Percentiles rank a stretch among this genome's conserved stretches.
phyloP scores from a whole-genome alignment of 1,284 basidiomycete genomes.

The Somion occarium region DNA sequence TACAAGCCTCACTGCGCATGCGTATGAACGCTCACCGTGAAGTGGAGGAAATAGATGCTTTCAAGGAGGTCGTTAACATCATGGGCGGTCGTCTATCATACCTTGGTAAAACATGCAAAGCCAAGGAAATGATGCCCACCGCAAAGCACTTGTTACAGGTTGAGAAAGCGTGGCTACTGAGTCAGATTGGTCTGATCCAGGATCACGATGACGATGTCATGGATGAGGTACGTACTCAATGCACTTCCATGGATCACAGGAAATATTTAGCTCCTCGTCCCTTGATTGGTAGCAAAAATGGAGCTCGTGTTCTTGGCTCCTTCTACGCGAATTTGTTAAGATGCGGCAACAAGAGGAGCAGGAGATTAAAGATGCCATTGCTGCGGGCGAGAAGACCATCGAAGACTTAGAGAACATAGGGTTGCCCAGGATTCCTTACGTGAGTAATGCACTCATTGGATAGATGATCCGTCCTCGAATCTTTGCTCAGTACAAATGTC shows the following conservation, averaged over 20 bases:
- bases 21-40: constrained; percentile 33
- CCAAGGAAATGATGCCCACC: constrained; percentile 57
- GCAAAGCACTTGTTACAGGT: constrained; percentile 57
- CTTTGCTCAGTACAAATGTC: constrained; percentile 47
- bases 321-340: constrained; percentile 67
- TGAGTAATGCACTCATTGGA: constrained; percentile 24
- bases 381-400: constrained; percentile 30
- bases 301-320: constrained; percentile 75
- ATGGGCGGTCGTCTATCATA: constrained; percentile 79
- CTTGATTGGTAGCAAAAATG: constrained; percentile 60
- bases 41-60: constrained; percentile 27
- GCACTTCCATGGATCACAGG: neutral
- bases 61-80: constrained; percentile 51
- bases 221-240: constrained; percentile 53
- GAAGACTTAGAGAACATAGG: constrained; percentile 39
- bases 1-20: constrained; percentile 55
- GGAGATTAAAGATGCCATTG: constrained; percentile 35
- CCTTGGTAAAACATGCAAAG: constrained; percentile 57
- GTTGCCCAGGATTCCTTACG: constrained; percentile 60
- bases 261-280: neutral
- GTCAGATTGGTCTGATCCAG: constrained; percentile 64
- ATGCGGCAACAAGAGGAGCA: constrained; percentile 46
- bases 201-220: constrained; percentile 87
- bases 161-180: constrained; percentile 78
- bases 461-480: constrained; percentile 11